These are phyloP conservation scores for Vitis hybrid DNA, from an alignment of 177 flowering plant genomes.

Conservation along the genomic window DNA sequence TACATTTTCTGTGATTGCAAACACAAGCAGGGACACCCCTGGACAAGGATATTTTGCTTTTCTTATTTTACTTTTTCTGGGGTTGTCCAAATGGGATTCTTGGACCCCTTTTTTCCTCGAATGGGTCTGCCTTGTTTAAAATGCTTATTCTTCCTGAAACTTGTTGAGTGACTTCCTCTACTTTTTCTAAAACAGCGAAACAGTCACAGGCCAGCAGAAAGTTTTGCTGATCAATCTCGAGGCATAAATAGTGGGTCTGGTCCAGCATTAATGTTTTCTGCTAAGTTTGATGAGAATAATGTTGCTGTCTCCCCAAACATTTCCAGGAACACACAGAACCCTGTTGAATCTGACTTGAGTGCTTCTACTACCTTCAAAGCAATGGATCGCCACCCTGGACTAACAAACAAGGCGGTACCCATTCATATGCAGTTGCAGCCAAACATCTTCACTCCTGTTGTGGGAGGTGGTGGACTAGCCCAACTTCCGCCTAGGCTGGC, in stretches of 20 bases:
- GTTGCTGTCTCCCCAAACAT: slow-evolving; percentile 19
- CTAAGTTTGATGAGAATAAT: slow-evolving; percentile 36
- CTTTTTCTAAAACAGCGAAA: slow-evolving; percentile 33
- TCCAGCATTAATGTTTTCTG: slow-evolving; percentile 21
- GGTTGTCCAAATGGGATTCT: not conserved
- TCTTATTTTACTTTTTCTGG: too few species aligned
- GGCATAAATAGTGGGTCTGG: slow-evolving; percentile 24
- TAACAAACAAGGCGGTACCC: slow-evolving; percentile 23
- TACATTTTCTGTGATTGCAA: not conserved
- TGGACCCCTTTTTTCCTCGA: not conserved
- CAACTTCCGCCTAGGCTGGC: slow-evolving; percentile 19
- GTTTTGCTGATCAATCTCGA: slow-evolving; percentile 32
- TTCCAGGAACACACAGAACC: slow-evolving; percentile 25
- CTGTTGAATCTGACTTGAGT: slow-evolving; percentile 29
- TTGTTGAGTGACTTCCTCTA: not conserved
- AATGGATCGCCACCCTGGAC: slow-evolving; percentile 26
- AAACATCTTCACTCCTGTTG: slow-evolving; percentile 23
- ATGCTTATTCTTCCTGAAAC: not conserved
- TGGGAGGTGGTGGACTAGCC: slow-evolving; percentile 17
- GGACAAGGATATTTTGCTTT: too few species aligned
- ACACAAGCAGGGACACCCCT: too few species aligned
- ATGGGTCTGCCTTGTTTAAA: not conserved
- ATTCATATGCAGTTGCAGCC: slow-evolving; percentile 30
- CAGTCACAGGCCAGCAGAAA: slow-evolving; percentile 35
- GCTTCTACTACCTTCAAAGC: slow-evolving; percentile 24